Evolutionary conservation across 257 asterid species (phyloP), one percentile per base, ranked within the genome.

Genomic region (Solanum rostratum): DNA sequence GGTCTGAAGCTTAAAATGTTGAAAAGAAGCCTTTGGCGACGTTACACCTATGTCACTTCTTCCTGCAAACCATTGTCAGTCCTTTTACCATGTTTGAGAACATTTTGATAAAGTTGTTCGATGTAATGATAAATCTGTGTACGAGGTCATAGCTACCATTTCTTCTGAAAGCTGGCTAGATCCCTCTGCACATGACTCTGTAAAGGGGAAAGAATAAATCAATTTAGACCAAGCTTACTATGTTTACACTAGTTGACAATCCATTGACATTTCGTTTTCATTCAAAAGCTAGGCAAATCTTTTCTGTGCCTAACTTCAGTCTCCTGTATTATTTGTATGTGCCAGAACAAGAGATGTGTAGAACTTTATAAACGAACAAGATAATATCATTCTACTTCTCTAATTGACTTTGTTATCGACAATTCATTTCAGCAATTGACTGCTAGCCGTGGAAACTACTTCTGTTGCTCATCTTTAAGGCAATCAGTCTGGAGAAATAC

Each of bases 401-500:
- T 84, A 29, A 46, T 74, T 87, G 82, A 74, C 49, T 81, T 22
- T 82, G 78, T 46, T 76, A 41, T 33, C 45, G 43, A 74, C 81
- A 73, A 81, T 88, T 88, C 83, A 84, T 88, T 84, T 84, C 79
- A 85, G 89, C 92, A 91, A 93, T 87, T 84, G 86, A 86, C 87
- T 87, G 86, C 91, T 83, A 71, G 74, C 86, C 50, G 76, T 81
- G 92, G 93, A 82, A 52, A 87, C 55, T 87, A 22, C 88, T n/a
- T 79, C 80, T 85, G 92, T 24, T 84, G 87, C 85, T 84, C 81
- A 63, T 68, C 92, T 53, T 84, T 45, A 69, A 87, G 85, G 87
- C 92, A 84, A 88, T 84, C 88, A 60, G 46, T 69, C 83, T 86
- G 88, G 89, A 90, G 93, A 85, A 85, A 60, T 85, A 80, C 91